Evolutionary conservation across 2,329 filamentous ascomycete genomes (phyloP), one percentile per base, ranked within the genome.

Genomic region (Coniochaeta sp.): DNA sequence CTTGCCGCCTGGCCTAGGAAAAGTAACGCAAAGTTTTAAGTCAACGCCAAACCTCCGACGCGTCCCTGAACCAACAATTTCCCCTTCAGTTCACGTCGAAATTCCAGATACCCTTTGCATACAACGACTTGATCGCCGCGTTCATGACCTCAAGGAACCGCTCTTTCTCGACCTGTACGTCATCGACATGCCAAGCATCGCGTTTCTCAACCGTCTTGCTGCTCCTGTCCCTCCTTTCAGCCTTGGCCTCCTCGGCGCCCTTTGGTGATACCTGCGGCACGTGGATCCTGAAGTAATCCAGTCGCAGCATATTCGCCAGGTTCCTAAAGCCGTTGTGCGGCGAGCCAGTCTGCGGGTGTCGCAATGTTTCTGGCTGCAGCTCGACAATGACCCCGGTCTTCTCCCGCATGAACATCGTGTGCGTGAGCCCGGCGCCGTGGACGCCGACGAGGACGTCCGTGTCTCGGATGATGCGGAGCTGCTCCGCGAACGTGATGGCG

Each of bases 361-460:
- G 40, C 40, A 44, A 12, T 5, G 40, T 6, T 12, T 44, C 61
- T 3, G 77, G 77, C 34, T 74, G 64, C 31, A 80, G 77, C 67
- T 80, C 77, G 6, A 79, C 72, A 8, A 79, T 64, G 17, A 70
- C 71, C 3, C 65, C 65, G 1, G 67, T 67, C 4, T 67, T 65
- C 33, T 68, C 65, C 1, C 64, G 70, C 62, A 78, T 67, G 60
- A 78, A 80, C 63, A 79, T 71, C 1, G 65, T 64, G 62, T 79
- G 75, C 5, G 76, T 75, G 17, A 79, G 66, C 0, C 74, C 77
- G 0, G 76, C 76, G 47, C 77, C 77, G 64, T 79, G 76, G 1
- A 76, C 72, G 33, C 76, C 76, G 6, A 77, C 70, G 9, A 80
- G 67, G 17, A 79, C 63, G 61, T 79, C 76, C 1, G 76, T 77